phyloP scores from a whole-genome alignment of 768 basidiomycete genomes.

The Paxillus rubicundulus region DNA sequence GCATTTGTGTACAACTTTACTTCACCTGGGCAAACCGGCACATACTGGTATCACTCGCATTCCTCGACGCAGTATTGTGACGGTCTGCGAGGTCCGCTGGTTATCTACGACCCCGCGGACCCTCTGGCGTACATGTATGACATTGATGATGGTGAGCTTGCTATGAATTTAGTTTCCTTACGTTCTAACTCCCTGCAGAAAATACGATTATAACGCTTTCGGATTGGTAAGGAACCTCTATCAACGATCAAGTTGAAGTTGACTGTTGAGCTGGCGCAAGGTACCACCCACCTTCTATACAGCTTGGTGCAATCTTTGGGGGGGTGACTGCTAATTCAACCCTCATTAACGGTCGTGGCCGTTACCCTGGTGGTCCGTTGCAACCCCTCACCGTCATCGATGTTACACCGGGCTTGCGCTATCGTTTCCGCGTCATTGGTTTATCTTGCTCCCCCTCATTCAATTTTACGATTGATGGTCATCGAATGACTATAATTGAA shows the following conservation, averaged over 20 bases:
- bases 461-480: no score
- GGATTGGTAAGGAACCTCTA: no score
- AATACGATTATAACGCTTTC: no score
- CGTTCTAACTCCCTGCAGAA: no score
- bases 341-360: conserved; percentile 53
- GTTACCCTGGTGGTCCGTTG: conserved; percentile 41
- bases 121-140: conserved; percentile 28
- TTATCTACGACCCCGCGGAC: conserved; percentile 41
- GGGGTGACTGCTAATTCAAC: conserved; percentile 35
- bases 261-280: conserved; percentile 20
- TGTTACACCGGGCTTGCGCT: conserved; percentile 41
- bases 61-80: conserved; percentile 43
- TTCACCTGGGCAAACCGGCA: conserved; percentile 24
- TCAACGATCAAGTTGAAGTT: not conserved
- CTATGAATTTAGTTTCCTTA: no score
- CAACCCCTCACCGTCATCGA: conserved; percentile 43
- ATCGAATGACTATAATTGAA: no score
- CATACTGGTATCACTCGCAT: conserved; percentile 48
- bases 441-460: no score
- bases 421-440: no score
- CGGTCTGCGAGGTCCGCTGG: conserved; percentile 25
- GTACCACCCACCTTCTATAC: conserved; percentile 35
- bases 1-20: conserved; percentile 38
- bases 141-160: conserved; percentile 28
- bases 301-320: conserved; percentile 10